These are phyloP conservation scores for Effrenium voratum DNA, from an alignment of 73 alveolate species.

Conservation along the genomic window DNA sequence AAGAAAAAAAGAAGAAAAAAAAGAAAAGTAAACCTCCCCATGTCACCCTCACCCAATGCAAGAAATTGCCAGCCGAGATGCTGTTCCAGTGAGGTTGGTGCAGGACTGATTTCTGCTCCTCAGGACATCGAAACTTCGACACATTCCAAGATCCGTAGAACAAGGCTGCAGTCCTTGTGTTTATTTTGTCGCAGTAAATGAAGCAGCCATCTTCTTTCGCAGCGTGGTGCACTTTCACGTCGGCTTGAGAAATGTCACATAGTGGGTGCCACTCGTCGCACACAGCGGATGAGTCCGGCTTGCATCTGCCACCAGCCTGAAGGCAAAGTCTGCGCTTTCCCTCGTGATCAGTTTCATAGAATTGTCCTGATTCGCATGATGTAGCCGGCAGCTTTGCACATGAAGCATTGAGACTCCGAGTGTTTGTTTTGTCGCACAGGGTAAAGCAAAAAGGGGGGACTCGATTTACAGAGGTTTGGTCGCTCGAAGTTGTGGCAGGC, in stretches of 20 bases:
- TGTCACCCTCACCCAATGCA: too few relatives aligned
- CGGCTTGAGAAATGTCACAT: neutral
- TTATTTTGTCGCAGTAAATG: conserved; percentile 81
- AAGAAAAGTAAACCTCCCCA: too few relatives aligned
- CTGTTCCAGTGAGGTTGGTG: neutral
- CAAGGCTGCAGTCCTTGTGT: conserved; percentile 50
- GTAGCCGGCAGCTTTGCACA: conserved; percentile 41
- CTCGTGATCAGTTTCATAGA: conserved; percentile 64
- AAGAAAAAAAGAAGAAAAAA: too few relatives aligned
- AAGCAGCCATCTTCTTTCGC: conserved; percentile 13
- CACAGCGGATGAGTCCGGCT: conserved; percentile 19
- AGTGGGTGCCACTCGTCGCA: conserved; percentile 40
- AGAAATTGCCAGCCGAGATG: too few relatives aligned
- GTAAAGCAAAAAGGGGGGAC: conserved; percentile 56
- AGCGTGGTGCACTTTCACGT: neutral
- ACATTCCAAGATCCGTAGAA: neutral
- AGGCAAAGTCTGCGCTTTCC: conserved; percentile 30
- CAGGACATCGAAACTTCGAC: neutral
- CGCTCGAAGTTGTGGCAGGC: too few relatives aligned
- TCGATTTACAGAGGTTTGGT: too few relatives aligned
- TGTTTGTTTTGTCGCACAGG: conserved; percentile 62
- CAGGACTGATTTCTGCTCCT: conserved; percentile 57
- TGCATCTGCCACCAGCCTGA: conserved; percentile 28
- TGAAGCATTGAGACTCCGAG: conserved; percentile 68
- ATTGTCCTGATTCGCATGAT: conserved; percentile 48